Percentiles rank a stretch among this genome's conserved stretches.
Conservation (phyloP, 257 asterid species). For the Linaria vulgaris region DNA sequence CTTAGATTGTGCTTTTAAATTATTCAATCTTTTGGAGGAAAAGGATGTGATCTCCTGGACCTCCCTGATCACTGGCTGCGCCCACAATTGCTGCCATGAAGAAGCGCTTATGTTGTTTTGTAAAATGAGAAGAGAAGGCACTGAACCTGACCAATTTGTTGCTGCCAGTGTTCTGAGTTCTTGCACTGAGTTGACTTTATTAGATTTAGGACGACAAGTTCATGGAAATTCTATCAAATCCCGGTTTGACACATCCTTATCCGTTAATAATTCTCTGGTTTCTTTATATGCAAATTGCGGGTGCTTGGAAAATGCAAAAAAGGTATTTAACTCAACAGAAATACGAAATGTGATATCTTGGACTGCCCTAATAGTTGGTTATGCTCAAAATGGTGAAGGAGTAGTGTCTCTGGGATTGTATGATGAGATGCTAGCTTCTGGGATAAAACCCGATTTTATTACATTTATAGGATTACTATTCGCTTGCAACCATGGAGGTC, state of each 20-base stretch:
- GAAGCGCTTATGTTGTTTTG: conserved; percentile 55
- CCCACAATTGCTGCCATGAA: conserved; percentile 55
- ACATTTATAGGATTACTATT: conserved; percentile 78
- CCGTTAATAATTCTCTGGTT: conserved; percentile 67
- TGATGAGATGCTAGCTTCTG: conserved; percentile 59
- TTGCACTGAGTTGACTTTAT: conserved; percentile 67
- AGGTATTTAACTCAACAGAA: conserved; percentile 52
- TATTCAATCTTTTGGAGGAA: conserved; percentile 45
- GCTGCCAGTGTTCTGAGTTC: conserved; percentile 65
- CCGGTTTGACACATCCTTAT: conserved; percentile 41
- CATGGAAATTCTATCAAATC: conserved; percentile 56
- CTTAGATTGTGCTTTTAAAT: conserved; percentile 39
- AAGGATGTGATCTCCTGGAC: conserved; percentile 91
- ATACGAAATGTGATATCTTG: conserved; percentile 66
- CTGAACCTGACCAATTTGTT: conserved; percentile 51
- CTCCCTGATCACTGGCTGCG: conserved; percentile 68
- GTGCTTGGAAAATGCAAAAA: conserved; percentile 50
- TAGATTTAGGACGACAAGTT: conserved; percentile 64
- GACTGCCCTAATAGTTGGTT: conserved; percentile 78
- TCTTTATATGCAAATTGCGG: conserved; percentile 78
- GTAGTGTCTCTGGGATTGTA: conserved; percentile 48
- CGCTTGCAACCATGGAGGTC: conserved; percentile 91
- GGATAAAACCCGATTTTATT: conserved; percentile 66
- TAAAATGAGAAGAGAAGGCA: conserved; percentile 53
- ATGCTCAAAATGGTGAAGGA: conserved; percentile 73